Percentiles rank a stretch among this genome's conserved stretches.
These are phyloP conservation scores for Apocynum venetum DNA, from an alignment of 257 asterid species.

Conservation along the genomic window DNA sequence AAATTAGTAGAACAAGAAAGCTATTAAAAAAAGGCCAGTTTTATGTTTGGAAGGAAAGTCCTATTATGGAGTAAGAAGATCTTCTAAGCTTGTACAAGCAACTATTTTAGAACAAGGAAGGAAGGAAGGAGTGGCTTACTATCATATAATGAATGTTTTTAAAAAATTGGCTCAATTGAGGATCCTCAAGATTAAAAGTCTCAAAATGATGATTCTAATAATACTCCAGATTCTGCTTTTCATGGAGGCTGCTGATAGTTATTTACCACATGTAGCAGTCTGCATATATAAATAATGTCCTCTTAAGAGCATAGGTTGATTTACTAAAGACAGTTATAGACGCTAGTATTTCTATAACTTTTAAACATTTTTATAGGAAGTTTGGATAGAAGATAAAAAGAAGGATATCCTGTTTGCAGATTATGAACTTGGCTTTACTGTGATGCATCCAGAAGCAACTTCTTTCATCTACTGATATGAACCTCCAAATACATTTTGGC, in stretches of 20 bases:
- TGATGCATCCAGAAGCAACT: neutral
- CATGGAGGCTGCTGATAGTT: neutral
- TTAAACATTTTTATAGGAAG: neutral
- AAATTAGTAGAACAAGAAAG: neutral
- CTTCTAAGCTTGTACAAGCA: neutral
- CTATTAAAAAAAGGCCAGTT: neutral
- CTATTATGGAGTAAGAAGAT: neutral
- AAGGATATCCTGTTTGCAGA: neutral
- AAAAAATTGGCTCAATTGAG: neutral
- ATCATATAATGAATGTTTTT: neutral
- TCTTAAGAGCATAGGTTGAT: neutral
- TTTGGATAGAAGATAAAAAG: neutral
- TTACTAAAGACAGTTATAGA: neutral
- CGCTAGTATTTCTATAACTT: neutral
- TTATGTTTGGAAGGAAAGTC: neutral
- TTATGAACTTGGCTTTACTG: neutral
- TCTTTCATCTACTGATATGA: neutral
- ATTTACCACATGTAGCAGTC: neutral
- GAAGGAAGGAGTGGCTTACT: neutral
- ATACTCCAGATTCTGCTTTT: neutral
- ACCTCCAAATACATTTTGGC: neutral
- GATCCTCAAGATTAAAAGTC: neutral
- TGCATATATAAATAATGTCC: neutral
- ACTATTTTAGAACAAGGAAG: neutral
- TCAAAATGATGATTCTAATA: neutral